Evolutionary conservation across 2,329 filamentous ascomycete species (phyloP), one percentile per base, ranked within the genome.

Genomic region (Microascus cirrosus): DNA sequence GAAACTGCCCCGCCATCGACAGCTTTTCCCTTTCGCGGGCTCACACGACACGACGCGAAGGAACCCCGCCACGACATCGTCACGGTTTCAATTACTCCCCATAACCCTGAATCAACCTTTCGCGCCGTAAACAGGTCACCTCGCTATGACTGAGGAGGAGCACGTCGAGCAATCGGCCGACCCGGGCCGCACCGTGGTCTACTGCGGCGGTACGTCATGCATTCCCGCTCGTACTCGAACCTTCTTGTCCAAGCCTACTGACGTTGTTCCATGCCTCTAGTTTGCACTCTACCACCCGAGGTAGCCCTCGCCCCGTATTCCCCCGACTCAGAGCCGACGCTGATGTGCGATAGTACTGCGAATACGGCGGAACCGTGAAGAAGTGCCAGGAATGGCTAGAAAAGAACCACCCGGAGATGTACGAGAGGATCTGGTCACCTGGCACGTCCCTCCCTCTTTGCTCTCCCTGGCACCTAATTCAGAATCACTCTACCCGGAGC

Each of bases 311-410:
- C 56, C 53, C 36, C 50, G 56, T 48, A 61, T 54, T 42, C 58
- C 51, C 10, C 13, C 45, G 45, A 22, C 12, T 20, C n/a, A 24
- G 45, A 50, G n/a, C 45, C 18, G 60, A 45, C 59, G 55, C 55
- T 58, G n/a, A 56, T 53, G n/a, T 42, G 54, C 36, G 67, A 73
- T 75, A 97, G 94, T 99, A 96, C 77, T 99, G 94, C 78, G 94
- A 99, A 76, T 97, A 96, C 73, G 94, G 94, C 68, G 93, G 92
- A 63, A 97, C 92, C 45, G 86, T 88, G 25, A 96, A 91, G 75
- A 99, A 96, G 76, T 99, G 94, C 76, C 88, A 93, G 73, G 92
- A 97, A 71, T 99, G 94, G 94, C 84, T 99, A 22, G 77, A 90
- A 67, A 82, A 85, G 63, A 80, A 84, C 63, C 81, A 96, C 65